phyloP scores from a whole-genome alignment of 2,329 filamentous ascomycete species.

The Fusarium graminum region DNA sequence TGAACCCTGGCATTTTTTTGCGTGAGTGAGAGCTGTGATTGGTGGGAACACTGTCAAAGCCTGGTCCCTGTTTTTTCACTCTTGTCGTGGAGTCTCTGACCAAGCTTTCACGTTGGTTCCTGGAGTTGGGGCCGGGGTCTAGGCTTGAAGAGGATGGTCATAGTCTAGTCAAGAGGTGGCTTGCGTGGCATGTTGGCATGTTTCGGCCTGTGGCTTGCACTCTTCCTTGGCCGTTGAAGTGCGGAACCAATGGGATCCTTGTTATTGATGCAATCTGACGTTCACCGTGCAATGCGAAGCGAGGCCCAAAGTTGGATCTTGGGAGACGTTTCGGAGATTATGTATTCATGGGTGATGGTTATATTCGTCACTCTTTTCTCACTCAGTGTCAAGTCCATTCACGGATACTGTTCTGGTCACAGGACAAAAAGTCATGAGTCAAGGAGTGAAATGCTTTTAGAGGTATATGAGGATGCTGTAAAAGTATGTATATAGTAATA shows the following conservation, averaged over 20 bases:
- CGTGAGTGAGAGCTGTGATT: not conserved
- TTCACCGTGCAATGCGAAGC: not conserved
- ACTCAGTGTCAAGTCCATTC: not conserved
- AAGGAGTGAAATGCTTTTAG: constrained; percentile 14
- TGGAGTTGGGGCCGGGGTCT: constrained; percentile 19
- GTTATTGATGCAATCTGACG: constrained; percentile 39
- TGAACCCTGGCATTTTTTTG: constrained; percentile 19
- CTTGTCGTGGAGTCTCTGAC: not conserved
- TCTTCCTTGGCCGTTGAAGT: not conserved
- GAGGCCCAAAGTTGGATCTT: not conserved
- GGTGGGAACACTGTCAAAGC: constrained; percentile 15
- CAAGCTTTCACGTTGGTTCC: constrained; percentile 24
- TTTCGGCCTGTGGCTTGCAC: constrained; percentile 30
- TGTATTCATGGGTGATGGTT: not conserved
- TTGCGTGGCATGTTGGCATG: constrained; percentile 34
- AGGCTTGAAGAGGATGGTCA: constrained; percentile 23
- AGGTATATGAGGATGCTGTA: constrained; percentile 4
- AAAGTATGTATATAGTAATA: constrained; percentile 3
- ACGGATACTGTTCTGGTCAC: not conserved
- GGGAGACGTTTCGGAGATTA: constrained; percentile 9
- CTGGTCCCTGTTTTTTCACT: constrained; percentile 17
- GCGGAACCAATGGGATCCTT: constrained; percentile 6
- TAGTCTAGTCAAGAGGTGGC: constrained; percentile 15
- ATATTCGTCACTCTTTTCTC: constrained; percentile 18
- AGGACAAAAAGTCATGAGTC: not conserved